Conservation (phyloP, 495 filamentous ascomycete species). For the Penicillium diatomitis region DNA sequence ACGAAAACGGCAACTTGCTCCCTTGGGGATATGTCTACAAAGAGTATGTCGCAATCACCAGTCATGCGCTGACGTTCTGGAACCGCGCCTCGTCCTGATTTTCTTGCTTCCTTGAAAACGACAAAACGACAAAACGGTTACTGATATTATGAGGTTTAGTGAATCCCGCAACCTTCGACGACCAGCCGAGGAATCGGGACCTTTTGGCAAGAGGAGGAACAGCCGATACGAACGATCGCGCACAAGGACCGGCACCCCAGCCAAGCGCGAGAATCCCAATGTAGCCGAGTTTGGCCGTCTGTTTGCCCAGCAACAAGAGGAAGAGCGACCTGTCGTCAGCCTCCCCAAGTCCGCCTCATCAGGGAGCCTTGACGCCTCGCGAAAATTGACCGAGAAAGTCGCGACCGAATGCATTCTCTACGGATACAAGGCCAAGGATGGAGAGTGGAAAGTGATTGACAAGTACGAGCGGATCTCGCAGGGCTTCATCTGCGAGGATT, state of each 20-base stretch:
- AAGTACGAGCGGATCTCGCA: slow-evolving; percentile 67
- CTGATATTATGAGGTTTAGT: slow-evolving; percentile 9
- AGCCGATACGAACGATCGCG: slow-evolving; percentile 45
- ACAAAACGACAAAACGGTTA: no score
- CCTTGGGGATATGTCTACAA: slow-evolving; percentile 56
- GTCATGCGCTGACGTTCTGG: no score
- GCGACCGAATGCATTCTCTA: slow-evolving; percentile 78
- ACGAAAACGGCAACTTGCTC: slow-evolving; percentile 48
- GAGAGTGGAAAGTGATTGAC: slow-evolving; percentile 77
- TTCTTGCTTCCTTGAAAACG: no score
- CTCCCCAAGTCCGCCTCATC: slow-evolving; percentile 36
- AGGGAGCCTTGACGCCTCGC: slow-evolving; percentile 30
- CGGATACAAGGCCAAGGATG: slow-evolving; percentile 61
- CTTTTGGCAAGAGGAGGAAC: slow-evolving; percentile 49
- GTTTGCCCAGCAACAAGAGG: slow-evolving; percentile 36
- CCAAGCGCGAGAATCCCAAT: slow-evolving; percentile 49
- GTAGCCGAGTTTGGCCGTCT: slow-evolving; percentile 43
- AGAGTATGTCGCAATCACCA: slow-evolving; percentile 34
- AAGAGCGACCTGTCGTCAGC: slow-evolving; percentile 22
- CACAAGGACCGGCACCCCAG: slow-evolving; percentile 50
- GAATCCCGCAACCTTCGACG: slow-evolving; percentile 40
- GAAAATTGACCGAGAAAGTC: slow-evolving; percentile 43
- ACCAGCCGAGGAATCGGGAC: slow-evolving; percentile 51
- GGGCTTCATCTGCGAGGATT: slow-evolving; percentile 83
- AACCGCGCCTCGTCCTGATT: no score